Base-by-base conservation (phyloP, 1,284 basidiomycete species). In the Cronartium quercuum region DNA sequence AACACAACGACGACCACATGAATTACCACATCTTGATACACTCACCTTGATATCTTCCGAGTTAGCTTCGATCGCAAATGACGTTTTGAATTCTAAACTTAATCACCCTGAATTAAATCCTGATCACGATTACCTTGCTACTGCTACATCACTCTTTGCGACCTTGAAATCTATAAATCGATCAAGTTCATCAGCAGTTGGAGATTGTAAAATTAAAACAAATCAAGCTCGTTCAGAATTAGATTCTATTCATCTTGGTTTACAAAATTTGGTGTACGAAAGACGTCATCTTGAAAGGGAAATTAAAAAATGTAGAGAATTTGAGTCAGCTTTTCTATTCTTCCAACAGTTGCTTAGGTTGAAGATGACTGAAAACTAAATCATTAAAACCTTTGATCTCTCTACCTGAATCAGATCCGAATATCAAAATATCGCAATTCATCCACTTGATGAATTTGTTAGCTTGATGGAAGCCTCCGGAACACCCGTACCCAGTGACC, bases 251-350 rank as follows among this genome's bases (percentile, higher is more conserved):
- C 70, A 73, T 66, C 55, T 73, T 15, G 70, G 57, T 41, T 66
- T 73, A 38, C 70, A 73, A 57, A 73, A 73, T 44, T 40, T 73
- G 35, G 62, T 73, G 15, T 73, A 73, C 40, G 70, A 73, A 55
- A 51, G 63, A 40, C 63, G 62, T 41, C 70, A 73, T 60, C 63
- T 73, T 13, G 63, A 73, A 73, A 66, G 64, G 60, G 70, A 73
- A 44, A 65, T 73, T 10, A 73, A 66, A 34, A 73, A 73, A 57
- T 73, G 70, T 44, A 44, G 58, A 4, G 70, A 73, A 40, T 73
- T 73, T 29, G 70, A 73, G 70, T 66, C 15, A 66, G 63, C 58
- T 21, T 21, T 51, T 47, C 10, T 55, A 34, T 55, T 15, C 7
- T 15, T 12, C 61, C 34, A 10, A 13, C 5, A 51, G 4, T 37